Evolutionary conservation across 768 basidiomycete genomes (phyloP).

Genomic region (Phaffia tasmanica): DNA sequence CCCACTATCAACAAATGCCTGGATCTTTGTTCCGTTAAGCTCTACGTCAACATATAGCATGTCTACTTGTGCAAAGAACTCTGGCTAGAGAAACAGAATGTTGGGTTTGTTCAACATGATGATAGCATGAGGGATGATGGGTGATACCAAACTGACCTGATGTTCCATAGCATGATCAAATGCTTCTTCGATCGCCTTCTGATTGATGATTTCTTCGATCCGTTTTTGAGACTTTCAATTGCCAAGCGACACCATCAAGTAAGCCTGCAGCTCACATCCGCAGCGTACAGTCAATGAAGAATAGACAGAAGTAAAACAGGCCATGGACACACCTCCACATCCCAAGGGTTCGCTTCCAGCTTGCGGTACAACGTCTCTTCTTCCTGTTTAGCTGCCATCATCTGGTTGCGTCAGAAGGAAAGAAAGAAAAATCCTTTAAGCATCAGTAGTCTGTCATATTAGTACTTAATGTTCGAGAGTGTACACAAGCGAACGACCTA

Average conservation of each 20-base stretch:
- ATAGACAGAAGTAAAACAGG: neutral
- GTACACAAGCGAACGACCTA: neutral
- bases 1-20: slow-evolving; percentile 96
- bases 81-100: slow-evolving; percentile 44
- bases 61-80: slow-evolving; percentile 81
- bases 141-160: slow-evolving; percentile 34
- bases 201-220: slow-evolving; percentile 87
- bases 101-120: neutral
- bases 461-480: too few relatives aligned
- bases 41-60: slow-evolving; percentile 98
- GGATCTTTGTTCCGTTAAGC: slow-evolving; percentile 78
- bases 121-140: neutral
- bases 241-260: neutral
- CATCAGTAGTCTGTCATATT: too few relatives aligned
- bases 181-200: slow-evolving; percentile 82
- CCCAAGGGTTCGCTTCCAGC: slow-evolving; percentile 78
- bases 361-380: slow-evolving; percentile 40
- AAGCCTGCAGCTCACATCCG: slow-evolving; percentile 8
- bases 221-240: slow-evolving; percentile 53
- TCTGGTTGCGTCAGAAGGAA: neutral
- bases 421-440: neutral
- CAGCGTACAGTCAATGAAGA: neutral
- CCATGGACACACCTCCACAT: slow-evolving; percentile 49
- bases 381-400: slow-evolving; percentile 8
- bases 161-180: slow-evolving; percentile 88